Conservation (phyloP, 2,329 filamentous ascomycete genomes). For the Xylaria arbuscula region DNA sequence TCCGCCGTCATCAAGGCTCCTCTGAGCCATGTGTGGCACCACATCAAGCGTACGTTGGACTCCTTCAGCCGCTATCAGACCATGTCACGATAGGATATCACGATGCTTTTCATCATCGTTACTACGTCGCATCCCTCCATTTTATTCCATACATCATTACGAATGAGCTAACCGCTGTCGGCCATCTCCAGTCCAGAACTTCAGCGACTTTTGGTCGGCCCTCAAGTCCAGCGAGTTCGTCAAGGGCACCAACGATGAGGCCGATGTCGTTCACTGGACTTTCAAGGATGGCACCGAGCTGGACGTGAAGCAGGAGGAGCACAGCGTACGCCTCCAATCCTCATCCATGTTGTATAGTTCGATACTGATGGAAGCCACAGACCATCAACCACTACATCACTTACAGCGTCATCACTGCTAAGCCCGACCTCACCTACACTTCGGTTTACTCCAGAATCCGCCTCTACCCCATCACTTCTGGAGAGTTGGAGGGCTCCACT, state of each 20-base stretch:
- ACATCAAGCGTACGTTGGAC: slow-evolving; percentile 69
- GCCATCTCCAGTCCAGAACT: slow-evolving; percentile 64
- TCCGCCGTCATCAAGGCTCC: slow-evolving; percentile 75
- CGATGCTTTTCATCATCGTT: neutral
- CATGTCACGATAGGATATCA: neutral
- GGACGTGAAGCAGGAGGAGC: slow-evolving; percentile 81
- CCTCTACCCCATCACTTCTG: slow-evolving; percentile 73
- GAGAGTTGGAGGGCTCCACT: slow-evolving; percentile 71
- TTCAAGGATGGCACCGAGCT: slow-evolving; percentile 76
- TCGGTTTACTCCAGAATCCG: slow-evolving; percentile 75
- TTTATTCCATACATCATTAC: neutral
- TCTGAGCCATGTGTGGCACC: slow-evolving; percentile 76
- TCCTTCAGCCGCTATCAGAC: neutral
- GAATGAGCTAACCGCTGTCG: slow-evolving; percentile 1
- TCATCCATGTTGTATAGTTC: neutral
- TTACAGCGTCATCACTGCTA: slow-evolving; percentile 75
- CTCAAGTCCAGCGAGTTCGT: slow-evolving; percentile 71
- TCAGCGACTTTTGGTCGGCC: slow-evolving; percentile 73
- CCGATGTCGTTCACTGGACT: slow-evolving; percentile 75
- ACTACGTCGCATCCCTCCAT: neutral
- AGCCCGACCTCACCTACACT: slow-evolving; percentile 73
- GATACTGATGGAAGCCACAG: slow-evolving; percentile 51
- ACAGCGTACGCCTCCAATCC: slow-evolving; percentile 64
- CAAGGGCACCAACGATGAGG: slow-evolving; percentile 71
- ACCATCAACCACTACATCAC: slow-evolving; percentile 80